Evolutionary conservation across 2,329 filamentous ascomycete species (phyloP).

Genomic region (Pestalotiopsis sp.): DNA sequence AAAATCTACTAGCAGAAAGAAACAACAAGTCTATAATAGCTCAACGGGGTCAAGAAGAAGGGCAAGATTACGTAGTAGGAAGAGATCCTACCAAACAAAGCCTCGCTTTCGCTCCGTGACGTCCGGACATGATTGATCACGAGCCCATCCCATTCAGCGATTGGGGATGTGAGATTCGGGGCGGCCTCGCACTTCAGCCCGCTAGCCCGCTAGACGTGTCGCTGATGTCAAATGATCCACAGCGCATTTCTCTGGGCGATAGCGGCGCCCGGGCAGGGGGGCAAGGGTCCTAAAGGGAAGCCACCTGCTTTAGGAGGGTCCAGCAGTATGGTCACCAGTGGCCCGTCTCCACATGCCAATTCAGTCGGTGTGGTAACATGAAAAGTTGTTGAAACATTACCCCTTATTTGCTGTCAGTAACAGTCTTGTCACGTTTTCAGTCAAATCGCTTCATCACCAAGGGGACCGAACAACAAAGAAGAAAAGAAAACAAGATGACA

Average conservation of each 20-base stretch:
- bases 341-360: neutral
- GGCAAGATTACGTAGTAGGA: neutral
- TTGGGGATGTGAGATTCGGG: neutral
- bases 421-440: neutral
- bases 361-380: neutral
- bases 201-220: neutral
- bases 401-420: neutral
- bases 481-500: no score
- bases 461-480: no score
- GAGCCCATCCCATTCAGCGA: neutral
- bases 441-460: no score
- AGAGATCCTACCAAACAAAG: neutral
- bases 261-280: neutral
- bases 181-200: neutral
- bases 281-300: neutral
- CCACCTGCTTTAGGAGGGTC: no score
- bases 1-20: neutral
- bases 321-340: neutral
- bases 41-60: neutral
- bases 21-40: neutral
- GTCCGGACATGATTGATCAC: conserved; percentile 4
- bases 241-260: conserved; percentile 1
- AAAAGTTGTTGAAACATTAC: neutral
- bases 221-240: conserved; percentile 11
- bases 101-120: neutral